A percentile compares a stretch with the other conserved stretches of the same genome.
These are phyloP conservation scores for Mortierella claussenii DNA, from an alignment of 192 early-diverging fungal genomes.

Conservation along the genomic window DNA sequence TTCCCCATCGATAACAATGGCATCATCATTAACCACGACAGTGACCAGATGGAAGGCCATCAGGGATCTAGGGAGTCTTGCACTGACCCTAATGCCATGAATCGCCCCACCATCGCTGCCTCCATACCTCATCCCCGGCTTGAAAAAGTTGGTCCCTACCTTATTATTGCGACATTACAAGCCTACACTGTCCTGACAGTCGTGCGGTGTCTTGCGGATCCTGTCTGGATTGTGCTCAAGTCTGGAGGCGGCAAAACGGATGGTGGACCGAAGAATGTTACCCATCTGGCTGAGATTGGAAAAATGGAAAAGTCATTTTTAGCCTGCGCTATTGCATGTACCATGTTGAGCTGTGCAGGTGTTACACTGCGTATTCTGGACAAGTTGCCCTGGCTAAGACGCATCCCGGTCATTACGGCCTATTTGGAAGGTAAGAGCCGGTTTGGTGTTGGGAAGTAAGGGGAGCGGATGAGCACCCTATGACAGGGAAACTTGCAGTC, in stretches of 20 bases:
- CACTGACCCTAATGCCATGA: not conserved
- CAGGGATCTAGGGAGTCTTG: too few relatives aligned
- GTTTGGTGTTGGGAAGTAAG: too few relatives aligned
- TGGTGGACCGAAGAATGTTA: not conserved
- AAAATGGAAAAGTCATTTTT: slow-evolving; percentile 27
- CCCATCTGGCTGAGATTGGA: slow-evolving; percentile 12
- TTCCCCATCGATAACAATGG: slow-evolving; percentile 4
- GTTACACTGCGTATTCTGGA: slow-evolving; percentile 41
- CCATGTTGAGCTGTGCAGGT: slow-evolving; percentile 46
- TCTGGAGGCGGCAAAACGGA: not conserved
- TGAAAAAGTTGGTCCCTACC: slow-evolving; percentile 36
- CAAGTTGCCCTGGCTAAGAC: slow-evolving; percentile 27
- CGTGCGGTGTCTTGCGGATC: slow-evolving; percentile 40
- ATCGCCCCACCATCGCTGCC: not conserved
- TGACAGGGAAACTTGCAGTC: not conserved
- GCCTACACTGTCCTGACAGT: slow-evolving; percentile 46
- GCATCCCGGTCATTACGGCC: slow-evolving; percentile 37
- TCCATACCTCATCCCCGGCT: slow-evolving; percentile 25
- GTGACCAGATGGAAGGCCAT: too few relatives aligned
- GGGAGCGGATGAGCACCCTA: too few relatives aligned
- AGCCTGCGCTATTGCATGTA: slow-evolving; percentile 35
- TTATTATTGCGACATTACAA: slow-evolving; percentile 37
- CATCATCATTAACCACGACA: not conserved
- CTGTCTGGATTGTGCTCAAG: slow-evolving; percentile 27
- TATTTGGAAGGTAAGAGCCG: slow-evolving; percentile 53